phyloP scores from a whole-genome alignment of 2,329 filamentous ascomycete species.

The Cryphonectria radicalis region DNA sequence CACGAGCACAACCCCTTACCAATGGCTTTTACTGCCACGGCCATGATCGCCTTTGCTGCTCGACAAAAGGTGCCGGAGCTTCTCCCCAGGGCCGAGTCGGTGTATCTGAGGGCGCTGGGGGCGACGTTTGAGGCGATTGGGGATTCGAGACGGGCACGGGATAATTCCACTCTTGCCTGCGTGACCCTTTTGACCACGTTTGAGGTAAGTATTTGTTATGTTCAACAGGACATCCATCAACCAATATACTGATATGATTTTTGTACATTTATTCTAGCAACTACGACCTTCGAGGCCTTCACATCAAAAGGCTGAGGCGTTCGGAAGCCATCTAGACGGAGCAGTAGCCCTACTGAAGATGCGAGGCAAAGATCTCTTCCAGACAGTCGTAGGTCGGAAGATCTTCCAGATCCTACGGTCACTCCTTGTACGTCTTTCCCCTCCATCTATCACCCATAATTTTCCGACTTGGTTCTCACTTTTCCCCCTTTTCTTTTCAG shows the following conservation, averaged over 20 bases:
- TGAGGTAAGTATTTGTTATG: conserved; percentile 20
- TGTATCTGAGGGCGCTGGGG: conserved; percentile 26
- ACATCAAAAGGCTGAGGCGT: conserved; percentile 25
- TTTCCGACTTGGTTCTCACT: too few species aligned
- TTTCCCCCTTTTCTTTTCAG: neutral
- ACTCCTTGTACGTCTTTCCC: conserved; percentile 22
- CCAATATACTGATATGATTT: conserved; percentile 7
- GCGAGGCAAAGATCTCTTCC: conserved; percentile 27
- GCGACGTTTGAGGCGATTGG: conserved; percentile 27
- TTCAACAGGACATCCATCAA: neutral
- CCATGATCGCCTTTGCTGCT: conserved; percentile 29
- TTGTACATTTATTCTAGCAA: conserved; percentile 6
- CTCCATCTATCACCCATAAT: too few species aligned
- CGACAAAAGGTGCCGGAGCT: conserved; percentile 26
- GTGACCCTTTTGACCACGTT: conserved; percentile 28
- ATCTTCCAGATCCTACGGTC: conserved; percentile 27
- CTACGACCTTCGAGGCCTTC: conserved; percentile 26
- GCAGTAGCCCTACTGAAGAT: conserved; percentile 27
- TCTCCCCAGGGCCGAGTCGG: conserved; percentile 24
- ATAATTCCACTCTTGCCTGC: conserved; percentile 29
- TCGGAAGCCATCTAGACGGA: conserved; percentile 27
- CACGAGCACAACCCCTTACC: conserved; percentile 23
- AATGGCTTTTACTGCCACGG: conserved; percentile 27
- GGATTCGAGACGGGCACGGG: conserved; percentile 22
- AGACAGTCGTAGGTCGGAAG: conserved; percentile 29